Percentiles rank a stretch among this genome's conserved stretches.
phyloP scores from a whole-genome alignment of 169 alveolate species.

The Plasmodium fragile region DNA sequence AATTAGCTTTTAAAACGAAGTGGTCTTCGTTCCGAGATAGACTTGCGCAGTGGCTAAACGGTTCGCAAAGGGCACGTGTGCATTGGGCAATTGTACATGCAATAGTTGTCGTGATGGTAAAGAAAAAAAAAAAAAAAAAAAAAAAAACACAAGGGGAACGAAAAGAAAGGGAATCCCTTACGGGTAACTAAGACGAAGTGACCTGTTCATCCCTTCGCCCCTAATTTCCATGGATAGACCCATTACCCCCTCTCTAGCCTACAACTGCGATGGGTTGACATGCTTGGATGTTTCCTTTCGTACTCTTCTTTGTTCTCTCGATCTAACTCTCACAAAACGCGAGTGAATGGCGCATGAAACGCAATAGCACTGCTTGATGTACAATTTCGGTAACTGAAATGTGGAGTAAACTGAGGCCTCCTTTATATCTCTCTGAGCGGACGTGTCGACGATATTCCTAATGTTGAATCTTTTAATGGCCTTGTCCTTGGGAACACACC shows the following conservation, averaged over 20 bases:
- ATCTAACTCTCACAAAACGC: conserved; percentile 97
- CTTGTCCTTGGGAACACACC: conserved; percentile 99
- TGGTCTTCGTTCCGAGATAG: not conserved
- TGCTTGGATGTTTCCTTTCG: conserved; percentile 81
- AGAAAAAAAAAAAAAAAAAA: not conserved
- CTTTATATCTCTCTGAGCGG: conserved; percentile 98
- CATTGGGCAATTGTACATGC: not conserved
- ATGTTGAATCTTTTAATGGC: conserved; percentile 99
- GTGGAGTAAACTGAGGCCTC: conserved; percentile 96
- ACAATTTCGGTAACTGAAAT: conserved; percentile 96
- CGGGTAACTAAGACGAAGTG: not conserved
- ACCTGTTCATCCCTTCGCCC: not conserved
- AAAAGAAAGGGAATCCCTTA: not conserved
- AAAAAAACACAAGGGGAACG: not conserved
- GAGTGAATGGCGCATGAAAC: conserved; percentile 99
- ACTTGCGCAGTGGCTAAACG: not conserved
- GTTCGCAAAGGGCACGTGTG: not conserved
- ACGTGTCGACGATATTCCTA: conserved; percentile 98
- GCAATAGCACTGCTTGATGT: conserved; percentile 99
- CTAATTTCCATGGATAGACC: conserved; percentile 18
- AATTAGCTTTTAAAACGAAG: not conserved
- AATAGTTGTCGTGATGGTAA: not conserved
- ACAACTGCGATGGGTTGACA: conserved; percentile 62
- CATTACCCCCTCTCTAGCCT: not conserved
- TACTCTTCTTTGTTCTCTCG: conserved; percentile 92